Base-by-base conservation (phyloP, 345 rosid genomes). In the Moringa oleifera region DNA sequence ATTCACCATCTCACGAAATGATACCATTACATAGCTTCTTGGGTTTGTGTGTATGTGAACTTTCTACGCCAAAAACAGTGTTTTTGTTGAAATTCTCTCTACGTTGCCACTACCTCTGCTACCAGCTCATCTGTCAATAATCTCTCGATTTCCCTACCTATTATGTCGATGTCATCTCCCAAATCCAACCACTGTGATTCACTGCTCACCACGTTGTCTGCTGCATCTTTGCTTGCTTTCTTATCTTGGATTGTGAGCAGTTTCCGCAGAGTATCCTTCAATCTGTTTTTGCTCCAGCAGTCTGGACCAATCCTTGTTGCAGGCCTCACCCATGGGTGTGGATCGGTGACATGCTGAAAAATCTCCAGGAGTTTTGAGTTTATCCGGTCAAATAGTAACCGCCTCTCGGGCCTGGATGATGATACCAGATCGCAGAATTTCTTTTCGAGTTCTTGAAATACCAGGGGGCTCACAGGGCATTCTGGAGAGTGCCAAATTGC, bases 371-470 rank as follows among this genome's bases (percentile, higher is more conserved):
- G 81, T 41, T 85, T 85, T 3, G 62, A 65, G 66, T 84, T 91
- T 36, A 91, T 72, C 3, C 76, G 80, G 57, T 95, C 90, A 15
- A 89, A 95, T 7, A 87, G 76, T 45, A 91, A 79, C 68, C 64
- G 81, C 64, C 99, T 79, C 47, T 87, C 98, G n/a, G 80, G 33
- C 73, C 81, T 81, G 17, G 75, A 59, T 64, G 80, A 83, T 51
- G 76, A 68, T 58, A 63, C 67, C 57, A 61, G 61, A 50, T 54
- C 24, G 3, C 68, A 58, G 68, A 85, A 83, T 65, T 79, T 82
- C 72, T 85, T 80, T 83, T 95, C 98, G 0, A 91, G 85, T 68
- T 83, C 86, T 66, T 89, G 85, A 0, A 91, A 95, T 55, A 87
- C 71, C 12, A 53, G 25, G 20, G 88, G 87, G 54, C 70, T 84